Evolutionary conservation across 345 rosid species (phyloP).

Genomic region (Stellera chamaejasme): DNA sequence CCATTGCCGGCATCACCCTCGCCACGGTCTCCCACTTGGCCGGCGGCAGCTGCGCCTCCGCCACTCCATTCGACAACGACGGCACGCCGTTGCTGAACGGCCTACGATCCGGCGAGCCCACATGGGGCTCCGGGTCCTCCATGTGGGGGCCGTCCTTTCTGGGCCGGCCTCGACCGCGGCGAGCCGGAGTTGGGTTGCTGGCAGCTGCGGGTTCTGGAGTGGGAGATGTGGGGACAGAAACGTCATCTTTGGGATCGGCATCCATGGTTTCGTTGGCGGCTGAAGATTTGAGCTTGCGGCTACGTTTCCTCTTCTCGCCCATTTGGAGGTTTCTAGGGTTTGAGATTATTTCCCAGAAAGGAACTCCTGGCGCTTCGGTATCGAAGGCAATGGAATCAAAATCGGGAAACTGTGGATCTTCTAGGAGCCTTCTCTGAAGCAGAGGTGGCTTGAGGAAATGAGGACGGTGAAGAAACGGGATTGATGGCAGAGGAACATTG

Average conservation of each 20-base stretch:
- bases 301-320: constrained; percentile 38
- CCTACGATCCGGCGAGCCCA: constrained; percentile 24
- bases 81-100: constrained; percentile 8
- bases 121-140: constrained; percentile 19
- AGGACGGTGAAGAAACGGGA: too few relatives aligned
- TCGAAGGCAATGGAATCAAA: background rate
- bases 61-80: constrained; percentile 13
- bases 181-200: constrained; percentile 25
- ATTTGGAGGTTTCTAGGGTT: constrained; percentile 9
- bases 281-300: constrained; percentile 24
- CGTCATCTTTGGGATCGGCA: constrained; percentile 12
- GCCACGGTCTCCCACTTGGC: constrained; percentile 64
- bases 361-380: background rate
- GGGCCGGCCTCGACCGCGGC: constrained; percentile 41
- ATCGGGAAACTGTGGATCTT: too few relatives aligned
- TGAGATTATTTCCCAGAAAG: background rate
- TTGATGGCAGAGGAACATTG: too few relatives aligned
- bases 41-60: constrained; percentile 20
- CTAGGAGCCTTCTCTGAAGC: too few relatives aligned
- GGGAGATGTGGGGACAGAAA: constrained; percentile 10
- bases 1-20: constrained; percentile 73
- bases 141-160: constrained; percentile 25
- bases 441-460: too few relatives aligned
- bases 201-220: constrained; percentile 24
- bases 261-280: constrained; percentile 26